These are phyloP conservation scores for apple (Malus domestica) DNA, from an alignment of 306 rosid genomes.

Conservation along the genomic window ASM211411v1 NC_041803.1:19573001-19573500, in stretches of 20 bases:
- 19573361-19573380: too few relatives aligned
- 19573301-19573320: slow-evolving; percentile 63
- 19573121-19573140: background rate
- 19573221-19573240: slow-evolving; percentile 20
- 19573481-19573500: too few relatives aligned
- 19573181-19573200: background rate
- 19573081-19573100: slow-evolving; percentile 36
- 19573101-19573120: background rate
- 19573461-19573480: too few relatives aligned
- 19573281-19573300: slow-evolving; percentile 69
- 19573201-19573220: background rate
- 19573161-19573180: slow-evolving; percentile 4
- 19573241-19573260: slow-evolving; percentile 75
- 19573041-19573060: slow-evolving; percentile 26
- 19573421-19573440: too few relatives aligned
- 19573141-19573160: background rate
- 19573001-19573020: slow-evolving; percentile 17
- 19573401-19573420: too few relatives aligned
- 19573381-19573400: too few relatives aligned
- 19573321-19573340: slow-evolving; percentile 60
- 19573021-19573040: background rate
- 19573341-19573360: slow-evolving; percentile 15
- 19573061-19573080: slow-evolving; percentile 39
- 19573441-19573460: too few relatives aligned
- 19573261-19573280: slow-evolving; percentile 75